Evolutionary conservation across 1,284 basidiomycete species (phyloP).

Genomic region (Anthracocystis panici-leucophaei): DNA sequence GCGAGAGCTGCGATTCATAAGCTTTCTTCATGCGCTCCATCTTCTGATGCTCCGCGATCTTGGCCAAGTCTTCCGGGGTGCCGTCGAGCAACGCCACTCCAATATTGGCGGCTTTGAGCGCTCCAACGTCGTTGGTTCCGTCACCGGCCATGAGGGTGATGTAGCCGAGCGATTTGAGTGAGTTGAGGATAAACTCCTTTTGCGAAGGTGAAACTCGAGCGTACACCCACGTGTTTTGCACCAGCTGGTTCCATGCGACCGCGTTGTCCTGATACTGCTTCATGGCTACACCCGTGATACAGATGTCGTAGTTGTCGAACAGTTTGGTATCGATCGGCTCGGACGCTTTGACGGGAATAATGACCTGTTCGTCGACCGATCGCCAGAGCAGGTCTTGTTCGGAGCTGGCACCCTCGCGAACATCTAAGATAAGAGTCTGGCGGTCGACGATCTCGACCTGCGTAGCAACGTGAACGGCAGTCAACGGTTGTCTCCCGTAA

Average conservation of each 20-base stretch:
- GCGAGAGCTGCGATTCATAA: slow-evolving; percentile 65
- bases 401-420: slow-evolving; percentile 54
- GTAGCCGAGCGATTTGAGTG: slow-evolving; percentile 65
- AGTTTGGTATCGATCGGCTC: slow-evolving; percentile 61
- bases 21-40: slow-evolving; percentile 68
- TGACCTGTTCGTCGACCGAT: slow-evolving; percentile 58
- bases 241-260: slow-evolving; percentile 58
- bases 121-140: slow-evolving; percentile 69
- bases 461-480: slow-evolving; percentile 66
- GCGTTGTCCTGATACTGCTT: slow-evolving; percentile 60
- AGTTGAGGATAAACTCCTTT: slow-evolving; percentile 68
- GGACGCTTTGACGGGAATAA: slow-evolving; percentile 56
- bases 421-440: slow-evolving; percentile 65
- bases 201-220: slow-evolving; percentile 68
- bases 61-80: slow-evolving; percentile 64
- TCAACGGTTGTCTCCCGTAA: slow-evolving; percentile 69
- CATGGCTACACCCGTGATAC: slow-evolving; percentile 68
- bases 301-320: slow-evolving; percentile 68
- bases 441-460: slow-evolving; percentile 69
- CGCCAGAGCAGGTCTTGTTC: slow-evolving; percentile 65
- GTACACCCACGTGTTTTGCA: slow-evolving; percentile 68
- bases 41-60: slow-evolving; percentile 68
- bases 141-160: slow-evolving; percentile 69
- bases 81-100: slow-evolving; percentile 68
- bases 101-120: slow-evolving; percentile 69